These are phyloP conservation scores for Fusarium temperatum DNA, from an alignment of 2,329 filamentous ascomycete genomes.

Conservation along the genomic window DNA sequence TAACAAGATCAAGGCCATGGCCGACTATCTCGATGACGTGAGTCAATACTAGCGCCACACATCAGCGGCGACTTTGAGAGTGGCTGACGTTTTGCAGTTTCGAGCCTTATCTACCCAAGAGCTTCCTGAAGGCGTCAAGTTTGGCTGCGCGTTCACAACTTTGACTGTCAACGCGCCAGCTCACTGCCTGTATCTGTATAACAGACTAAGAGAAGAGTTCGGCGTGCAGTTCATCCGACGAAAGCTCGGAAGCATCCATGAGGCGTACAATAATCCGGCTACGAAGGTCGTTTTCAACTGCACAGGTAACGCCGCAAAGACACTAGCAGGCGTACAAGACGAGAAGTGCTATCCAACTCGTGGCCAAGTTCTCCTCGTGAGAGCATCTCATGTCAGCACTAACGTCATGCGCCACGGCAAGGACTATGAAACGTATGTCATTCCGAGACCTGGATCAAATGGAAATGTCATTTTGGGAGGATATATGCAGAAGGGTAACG, in stretches of 20 bases:
- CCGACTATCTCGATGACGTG: background rate
- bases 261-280: background rate
- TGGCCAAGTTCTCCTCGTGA: background rate
- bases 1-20: slow-evolving; percentile 1
- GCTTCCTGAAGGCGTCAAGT: background rate
- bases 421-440: background rate
- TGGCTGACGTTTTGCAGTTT: background rate
- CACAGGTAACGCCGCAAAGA: background rate
- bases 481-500: background rate
- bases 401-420: slow-evolving; percentile 1
- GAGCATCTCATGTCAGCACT: background rate
- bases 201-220: background rate
- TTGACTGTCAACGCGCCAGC: background rate
- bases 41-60: background rate
- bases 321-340: background rate
- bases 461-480: slow-evolving; percentile 1
- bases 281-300: background rate
- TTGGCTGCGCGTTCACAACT: background rate
- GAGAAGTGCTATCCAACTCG: background rate
- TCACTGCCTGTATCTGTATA: background rate
- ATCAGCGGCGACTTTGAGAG: too few relatives aligned
- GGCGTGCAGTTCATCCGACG: background rate
- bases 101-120: background rate
- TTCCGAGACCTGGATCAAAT: background rate
- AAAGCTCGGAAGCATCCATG: background rate